Evolutionary conservation across 2,329 filamentous ascomycete species (phyloP).

Genomic region (Podosphaera xanthii): DNA sequence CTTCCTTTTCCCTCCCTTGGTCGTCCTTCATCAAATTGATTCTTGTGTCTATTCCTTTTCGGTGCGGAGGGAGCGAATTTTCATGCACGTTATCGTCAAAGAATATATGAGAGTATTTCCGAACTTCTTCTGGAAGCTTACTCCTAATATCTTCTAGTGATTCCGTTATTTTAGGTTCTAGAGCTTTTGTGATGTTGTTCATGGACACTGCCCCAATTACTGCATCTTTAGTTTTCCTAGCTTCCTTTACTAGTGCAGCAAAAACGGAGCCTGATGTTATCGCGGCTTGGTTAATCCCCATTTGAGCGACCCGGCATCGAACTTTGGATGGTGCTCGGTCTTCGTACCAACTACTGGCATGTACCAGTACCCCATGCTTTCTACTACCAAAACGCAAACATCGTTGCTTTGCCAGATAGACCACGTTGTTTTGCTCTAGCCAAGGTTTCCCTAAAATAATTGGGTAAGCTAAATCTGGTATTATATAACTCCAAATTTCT

Average conservation of each 20-base stretch:
- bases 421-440: neutral
- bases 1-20: neutral
- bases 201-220: no score
- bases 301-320: neutral
- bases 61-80: no score
- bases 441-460: neutral
- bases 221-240: no score
- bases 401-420: neutral
- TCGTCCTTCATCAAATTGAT: neutral
- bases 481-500: neutral
- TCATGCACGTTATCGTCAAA: no score
- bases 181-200: no score
- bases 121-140: no score
- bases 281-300: neutral
- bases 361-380: neutral
- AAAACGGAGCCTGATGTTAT: neutral
- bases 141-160: no score
- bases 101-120: no score
- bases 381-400: neutral
- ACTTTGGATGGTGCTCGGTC: neutral
- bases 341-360: neutral
- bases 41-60: neutral
- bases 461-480: neutral
- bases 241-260: neutral
- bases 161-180: no score